Base-by-base conservation (phyloP, 345 rosid species). In the Theobroma cacao region DNA sequence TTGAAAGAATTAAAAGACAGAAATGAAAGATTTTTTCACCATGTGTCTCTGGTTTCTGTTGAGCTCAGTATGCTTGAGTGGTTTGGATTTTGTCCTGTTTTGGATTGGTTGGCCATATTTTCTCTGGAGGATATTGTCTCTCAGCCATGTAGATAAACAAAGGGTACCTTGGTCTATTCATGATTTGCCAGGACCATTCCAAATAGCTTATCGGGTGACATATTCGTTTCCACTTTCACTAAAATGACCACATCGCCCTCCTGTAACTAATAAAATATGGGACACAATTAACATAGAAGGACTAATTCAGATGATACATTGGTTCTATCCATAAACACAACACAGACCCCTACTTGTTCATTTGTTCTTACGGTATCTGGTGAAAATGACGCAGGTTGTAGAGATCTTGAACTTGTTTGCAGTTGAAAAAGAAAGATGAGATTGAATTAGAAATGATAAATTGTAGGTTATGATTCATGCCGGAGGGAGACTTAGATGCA, bases 51-150 rank as follows among this genome's bases (percentile, higher is more conserved):
- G 80, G 78, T 70, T 64, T 79, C 31, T 71, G 71, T 83, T 65
- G 62, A 60, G 75, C 83, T 82, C 12, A 20, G 14, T 68, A 70
- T 18, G 41, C 56, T 80, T 87, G 86, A 72, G 87, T 88, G 94
- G 93, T 33, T 75, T 71, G 81, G 58, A 81, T 78, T 78, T 64
- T 55, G 81, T 70, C 79, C 64, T 28, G 55, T 75, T 72, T 78
- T 68, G 81, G 87, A 89, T 90, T 87, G 91, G 91, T 77, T 80
- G 79, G 73, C 75, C 30, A 69, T 59, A 80, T 64, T 76, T 80
- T 66, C 65, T 67, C 73, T 43, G 48, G 36, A 40, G 88, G 94
- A 92, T 93, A 90, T 88, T 60, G 84, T 81, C 56, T 59, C 56
- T 65, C 64, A 53, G 62, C 87, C 85, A 77, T 14, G 78, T 62